Evolutionary conservation across 257 asterid genomes (phyloP).

Genomic region (Gentiana macrophylla): DNA sequence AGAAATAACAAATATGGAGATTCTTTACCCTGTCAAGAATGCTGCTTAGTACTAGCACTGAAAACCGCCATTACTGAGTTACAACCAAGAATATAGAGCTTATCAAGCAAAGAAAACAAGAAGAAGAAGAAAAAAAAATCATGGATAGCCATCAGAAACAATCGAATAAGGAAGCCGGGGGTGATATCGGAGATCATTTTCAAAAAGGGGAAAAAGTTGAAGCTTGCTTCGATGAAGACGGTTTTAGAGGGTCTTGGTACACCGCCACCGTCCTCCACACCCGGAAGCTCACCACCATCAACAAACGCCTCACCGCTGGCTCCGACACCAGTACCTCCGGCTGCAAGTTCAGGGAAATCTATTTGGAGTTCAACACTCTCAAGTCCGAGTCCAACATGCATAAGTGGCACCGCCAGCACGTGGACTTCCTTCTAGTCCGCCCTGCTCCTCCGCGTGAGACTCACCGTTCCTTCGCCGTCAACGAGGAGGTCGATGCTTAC

Average conservation of each 20-base stretch:
- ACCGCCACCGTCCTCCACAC: constrained; percentile 39
- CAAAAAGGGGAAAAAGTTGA: constrained; percentile 34
- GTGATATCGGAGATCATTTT: constrained; percentile 15
- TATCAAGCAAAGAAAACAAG: too few relatives aligned
- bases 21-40: too few relatives aligned
- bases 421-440: constrained; percentile 27
- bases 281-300: too few relatives aligned
- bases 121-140: too few relatives aligned
- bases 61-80: too few relatives aligned
- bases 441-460: constrained; percentile 44
- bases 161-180: too few relatives aligned
- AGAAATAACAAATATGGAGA: too few relatives aligned
- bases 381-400: neutral
- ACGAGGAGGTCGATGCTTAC: constrained; percentile 53
- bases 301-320: too few relatives aligned
- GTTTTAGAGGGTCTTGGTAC: constrained; percentile 56
- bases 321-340: too few relatives aligned
- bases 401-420: constrained; percentile 28
- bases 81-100: too few relatives aligned
- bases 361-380: constrained; percentile 37
- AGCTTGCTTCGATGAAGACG: constrained; percentile 38
- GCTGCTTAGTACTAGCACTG: too few relatives aligned
- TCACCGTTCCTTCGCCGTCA: constrained; percentile 25
- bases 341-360: neutral
- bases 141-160: too few relatives aligned